Evolutionary conservation across 2,329 filamentous ascomycete species (phyloP).

Genomic region (Diaporthe sp.): DNA sequence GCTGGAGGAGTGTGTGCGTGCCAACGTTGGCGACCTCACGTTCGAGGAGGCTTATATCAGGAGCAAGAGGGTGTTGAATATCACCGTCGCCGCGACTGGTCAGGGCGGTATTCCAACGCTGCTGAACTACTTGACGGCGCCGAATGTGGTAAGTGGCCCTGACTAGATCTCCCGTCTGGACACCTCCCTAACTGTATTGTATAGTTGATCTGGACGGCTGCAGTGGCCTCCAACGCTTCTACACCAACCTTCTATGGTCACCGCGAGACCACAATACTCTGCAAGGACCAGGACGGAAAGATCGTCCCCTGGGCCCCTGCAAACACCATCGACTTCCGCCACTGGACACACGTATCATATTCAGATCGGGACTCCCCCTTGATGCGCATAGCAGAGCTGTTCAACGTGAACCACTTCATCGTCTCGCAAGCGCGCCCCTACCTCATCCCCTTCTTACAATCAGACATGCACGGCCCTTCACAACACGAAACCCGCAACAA

Average conservation of each 20-base stretch:
- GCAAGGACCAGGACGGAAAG: conserved; percentile 80
- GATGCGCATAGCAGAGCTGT: conserved; percentile 82
- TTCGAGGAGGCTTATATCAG: conserved; percentile 93
- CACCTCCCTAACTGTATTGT: neutral
- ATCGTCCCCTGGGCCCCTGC: conserved; percentile 81
- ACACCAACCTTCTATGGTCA: conserved; percentile 76
- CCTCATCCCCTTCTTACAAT: conserved; percentile 86
- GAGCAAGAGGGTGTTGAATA: conserved; percentile 91
- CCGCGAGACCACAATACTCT: conserved; percentile 76
- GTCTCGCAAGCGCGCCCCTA: conserved; percentile 94
- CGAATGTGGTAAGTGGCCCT: conserved; percentile 81
- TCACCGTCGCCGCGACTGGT: conserved; percentile 85
- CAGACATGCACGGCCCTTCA: conserved; percentile 83
- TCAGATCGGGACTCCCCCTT: conserved; percentile 76
- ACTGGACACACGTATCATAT: conserved; percentile 77
- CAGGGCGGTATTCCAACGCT: conserved; percentile 84
- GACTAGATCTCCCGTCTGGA: neutral
- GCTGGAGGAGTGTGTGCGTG: conserved; percentile 85
- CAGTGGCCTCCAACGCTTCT: conserved; percentile 80
- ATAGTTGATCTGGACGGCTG: conserved; percentile 84
- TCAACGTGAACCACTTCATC: conserved; percentile 96
- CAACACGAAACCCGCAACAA: conserved; percentile 71
- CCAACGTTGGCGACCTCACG: conserved; percentile 89
- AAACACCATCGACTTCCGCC: conserved; percentile 73
- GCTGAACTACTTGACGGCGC: conserved; percentile 92